Percentiles rank a stretch among this genome's conserved stretches.
phyloP scores from a whole-genome alignment of 2,329 filamentous ascomycete genomes.

The Pestalotiopsis sp. region DNA sequence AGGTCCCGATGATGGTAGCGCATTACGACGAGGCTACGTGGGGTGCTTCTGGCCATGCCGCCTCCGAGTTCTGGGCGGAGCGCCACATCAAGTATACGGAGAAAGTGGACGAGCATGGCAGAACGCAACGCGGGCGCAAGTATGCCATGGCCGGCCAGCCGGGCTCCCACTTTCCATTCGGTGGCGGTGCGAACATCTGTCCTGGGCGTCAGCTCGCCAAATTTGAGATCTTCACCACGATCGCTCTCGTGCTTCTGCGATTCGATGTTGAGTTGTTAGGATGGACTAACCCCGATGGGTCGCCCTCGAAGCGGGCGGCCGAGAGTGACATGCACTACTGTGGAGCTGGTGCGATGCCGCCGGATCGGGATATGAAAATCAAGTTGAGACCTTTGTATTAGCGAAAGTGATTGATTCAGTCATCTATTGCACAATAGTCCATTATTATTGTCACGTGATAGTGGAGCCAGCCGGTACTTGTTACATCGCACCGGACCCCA shows the following conservation, averaged over 20 bases:
- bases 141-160: slow-evolving; percentile 17
- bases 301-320: background rate
- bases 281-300: background rate
- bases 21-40: slow-evolving; percentile 23
- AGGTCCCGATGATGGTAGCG: slow-evolving; percentile 23
- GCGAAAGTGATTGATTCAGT: too few species aligned
- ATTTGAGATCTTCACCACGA: slow-evolving; percentile 30
- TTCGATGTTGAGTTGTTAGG: slow-evolving; percentile 31
- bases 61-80: slow-evolving; percentile 24
- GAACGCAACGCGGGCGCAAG: background rate
- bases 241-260: slow-evolving; percentile 30
- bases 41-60: slow-evolving; percentile 19
- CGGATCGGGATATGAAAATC: background rate
- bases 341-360: background rate
- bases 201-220: slow-evolving; percentile 38
- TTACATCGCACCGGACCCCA: too few species aligned
- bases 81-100: slow-evolving; percentile 18
- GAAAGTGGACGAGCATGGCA: background rate
- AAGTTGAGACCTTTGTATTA: background rate
- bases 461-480: too few species aligned
- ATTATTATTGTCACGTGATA: too few species aligned
- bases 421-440: too few species aligned
- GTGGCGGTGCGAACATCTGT: slow-evolving; percentile 32
- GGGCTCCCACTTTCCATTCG: slow-evolving; percentile 17
- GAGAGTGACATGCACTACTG: background rate